These are phyloP conservation scores for Xylaria telfairii DNA, from an alignment of 495 filamentous ascomycete genomes.

Conservation along the genomic window DNA sequence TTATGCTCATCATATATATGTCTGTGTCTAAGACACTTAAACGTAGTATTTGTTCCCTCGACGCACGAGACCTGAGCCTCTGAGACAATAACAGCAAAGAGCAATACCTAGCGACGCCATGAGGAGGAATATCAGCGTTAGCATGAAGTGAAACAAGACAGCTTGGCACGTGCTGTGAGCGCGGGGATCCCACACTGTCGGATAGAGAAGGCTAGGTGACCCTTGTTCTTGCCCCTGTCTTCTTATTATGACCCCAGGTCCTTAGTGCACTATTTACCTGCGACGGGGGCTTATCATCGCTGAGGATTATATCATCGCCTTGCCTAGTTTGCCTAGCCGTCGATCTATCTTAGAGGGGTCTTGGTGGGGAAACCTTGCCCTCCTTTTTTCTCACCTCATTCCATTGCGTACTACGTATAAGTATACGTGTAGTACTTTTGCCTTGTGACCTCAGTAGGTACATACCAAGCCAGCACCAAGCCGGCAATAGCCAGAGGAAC, in stretches of 20 bases:
- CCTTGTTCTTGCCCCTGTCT: not conserved
- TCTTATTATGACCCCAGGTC: not conserved
- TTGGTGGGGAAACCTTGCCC: conserved; percentile 8
- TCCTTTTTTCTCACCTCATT: conserved; percentile 6
- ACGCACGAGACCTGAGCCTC: not conserved
- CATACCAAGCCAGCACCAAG: not conserved
- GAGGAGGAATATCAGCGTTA: not conserved
- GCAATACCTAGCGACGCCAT: not conserved
- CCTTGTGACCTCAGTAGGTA: not conserved
- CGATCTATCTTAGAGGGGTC: conserved; percentile 14
- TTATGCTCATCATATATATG: not conserved
- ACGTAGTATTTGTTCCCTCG: not conserved
- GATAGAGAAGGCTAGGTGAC: conserved; percentile 15
- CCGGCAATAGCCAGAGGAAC: not conserved
- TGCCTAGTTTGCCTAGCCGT: conserved; percentile 13
- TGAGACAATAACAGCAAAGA: not conserved
- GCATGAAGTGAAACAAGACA: conserved; percentile 17
- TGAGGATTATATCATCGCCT: conserved; percentile 1
- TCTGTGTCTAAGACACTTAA: not conserved
- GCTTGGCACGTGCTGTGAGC: conserved; percentile 22
- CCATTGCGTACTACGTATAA: conserved; percentile 4
- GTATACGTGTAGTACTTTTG: not conserved
- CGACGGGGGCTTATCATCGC: not conserved
- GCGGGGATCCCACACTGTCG: conserved; percentile 24
- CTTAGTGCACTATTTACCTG: no score